phyloP scores from a whole-genome alignment of 225 moss, liverwort and hornwort genomes.

The Sphagnum tenellum region DNA sequence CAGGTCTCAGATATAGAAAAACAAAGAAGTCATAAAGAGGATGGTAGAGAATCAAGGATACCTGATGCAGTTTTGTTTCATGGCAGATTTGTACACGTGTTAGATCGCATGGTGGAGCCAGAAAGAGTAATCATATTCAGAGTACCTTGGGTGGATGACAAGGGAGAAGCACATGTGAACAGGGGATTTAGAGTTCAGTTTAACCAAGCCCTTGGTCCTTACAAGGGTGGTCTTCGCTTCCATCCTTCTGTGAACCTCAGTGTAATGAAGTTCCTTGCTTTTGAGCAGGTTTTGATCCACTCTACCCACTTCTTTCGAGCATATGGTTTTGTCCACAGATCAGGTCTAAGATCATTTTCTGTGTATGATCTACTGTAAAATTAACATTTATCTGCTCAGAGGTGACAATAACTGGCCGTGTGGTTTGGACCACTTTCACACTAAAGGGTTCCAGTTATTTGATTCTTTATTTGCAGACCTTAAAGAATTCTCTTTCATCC shows the following conservation, averaged over 20 bases:
- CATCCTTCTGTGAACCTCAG: slow-evolving; percentile 48
- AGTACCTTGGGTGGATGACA: slow-evolving; percentile 60
- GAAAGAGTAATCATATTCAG: slow-evolving; percentile 56
- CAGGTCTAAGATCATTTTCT: no score
- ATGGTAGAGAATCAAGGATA: no score
- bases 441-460: no score
- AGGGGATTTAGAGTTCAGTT: slow-evolving; percentile 54
- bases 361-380: no score
- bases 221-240: slow-evolving; percentile 53
- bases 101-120: slow-evolving; percentile 54
- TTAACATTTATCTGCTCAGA: no score
- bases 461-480: slow-evolving; percentile 18
- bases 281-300: slow-evolving; percentile 41
- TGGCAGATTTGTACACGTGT: slow-evolving; percentile 37
- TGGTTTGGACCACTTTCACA: no score
- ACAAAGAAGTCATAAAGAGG: no score
- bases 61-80: no score
- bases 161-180: slow-evolving; percentile 58
- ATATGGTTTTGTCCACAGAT: no score
- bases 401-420: no score
- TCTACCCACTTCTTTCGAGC: background rate
- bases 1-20: no score
- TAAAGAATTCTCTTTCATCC: slow-evolving; percentile 41
- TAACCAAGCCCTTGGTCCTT: slow-evolving; percentile 53
- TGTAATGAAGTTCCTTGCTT: slow-evolving; percentile 54